These are phyloP conservation scores for Xylaria flabelliformis DNA, from an alignment of 495 filamentous ascomycete genomes.

Conservation along the genomic window DNA sequence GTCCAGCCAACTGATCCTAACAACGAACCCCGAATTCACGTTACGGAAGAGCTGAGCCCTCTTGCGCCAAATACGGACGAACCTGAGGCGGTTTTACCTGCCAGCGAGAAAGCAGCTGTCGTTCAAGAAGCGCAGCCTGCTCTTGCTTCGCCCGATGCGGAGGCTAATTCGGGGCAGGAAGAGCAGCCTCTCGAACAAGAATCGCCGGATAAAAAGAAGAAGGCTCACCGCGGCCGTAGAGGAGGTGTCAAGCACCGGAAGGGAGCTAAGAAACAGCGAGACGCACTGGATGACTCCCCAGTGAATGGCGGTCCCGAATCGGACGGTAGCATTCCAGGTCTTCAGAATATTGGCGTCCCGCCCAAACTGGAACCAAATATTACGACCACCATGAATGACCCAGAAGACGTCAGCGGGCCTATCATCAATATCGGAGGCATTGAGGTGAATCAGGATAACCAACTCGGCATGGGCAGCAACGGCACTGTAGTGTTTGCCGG, in stretches of 20 bases:
- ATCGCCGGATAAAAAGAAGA: conserved; percentile 69
- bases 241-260: conserved; percentile 80
- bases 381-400: conserved; percentile 52
- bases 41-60: not conserved
- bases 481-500: conserved; percentile 86
- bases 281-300: conserved; percentile 47
- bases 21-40: not conserved
- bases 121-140: conserved; percentile 8
- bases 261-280: conserved; percentile 48
- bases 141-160: conserved; percentile 36
- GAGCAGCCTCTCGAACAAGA: conserved; percentile 40
- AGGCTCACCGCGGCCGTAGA: conserved; percentile 78
- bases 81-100: conserved; percentile 37
- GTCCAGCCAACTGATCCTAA: conserved; percentile 30
- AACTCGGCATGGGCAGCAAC: conserved; percentile 81
- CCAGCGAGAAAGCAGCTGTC: not conserved
- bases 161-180: conserved; percentile 47
- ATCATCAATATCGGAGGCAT: conserved; percentile 75
- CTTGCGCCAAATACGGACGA: conserved; percentile 5
- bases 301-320: conserved; percentile 40
- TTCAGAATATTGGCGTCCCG: conserved; percentile 52
- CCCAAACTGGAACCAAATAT: conserved; percentile 64
- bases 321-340: conserved; percentile 40
- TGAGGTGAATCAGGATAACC: conserved; percentile 72
- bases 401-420: conserved; percentile 62